Base-by-base conservation (phyloP, 2,329 filamentous ascomycete genomes). In the Cladosporium sp. region DNA sequence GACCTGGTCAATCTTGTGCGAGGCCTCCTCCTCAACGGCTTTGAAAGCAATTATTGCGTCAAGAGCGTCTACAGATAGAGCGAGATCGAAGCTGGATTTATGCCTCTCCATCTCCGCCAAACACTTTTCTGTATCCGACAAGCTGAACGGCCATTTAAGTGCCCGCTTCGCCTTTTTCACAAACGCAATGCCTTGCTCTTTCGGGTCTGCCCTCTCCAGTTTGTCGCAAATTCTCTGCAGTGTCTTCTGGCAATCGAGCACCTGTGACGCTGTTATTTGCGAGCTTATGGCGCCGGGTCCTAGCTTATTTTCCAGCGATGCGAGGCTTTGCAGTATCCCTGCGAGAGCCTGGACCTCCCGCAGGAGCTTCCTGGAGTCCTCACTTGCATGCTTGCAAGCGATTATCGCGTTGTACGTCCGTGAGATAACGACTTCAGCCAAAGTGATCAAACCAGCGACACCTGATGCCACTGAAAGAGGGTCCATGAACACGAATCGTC, bases 341-440 rank as follows among this genome's bases (percentile, higher is more conserved):
- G 11, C 1, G 12, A 61, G 58, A 2, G 58, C 16, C 18, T 61
- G 58, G 18, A 49, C 58, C n/a, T 61, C 58, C 2, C 58, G 58
- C 23, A 61, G 28, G 3, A 61, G 37, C 28, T 33, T 61, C 4
- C 40, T n/a, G 1, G 58, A 61, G 18, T 61, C 44, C 35, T 61
- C 58, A 8, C 58, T 61, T 21, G 58, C 58, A 33, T 61, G 26
- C 18, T 31, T 61, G 58, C 58, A 61, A n/a, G 37, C 29, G 18
- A 61, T 61, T 28, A 61, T 50, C 1, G 58, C 26, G 58, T 61
- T 61, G 40, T 61, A 61, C 4, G 58, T 61, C 7, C 58, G 18
- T 7, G 58, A 61, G 1, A 61, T 61, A 2, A 50, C 58, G 0
- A 61, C 44, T 1, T 61, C 58, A 14, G 58, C 58, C 1, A 61